phyloP scores from a whole-genome alignment of 805 yeast species.

The Yarrowia yakushimensis region DNA sequence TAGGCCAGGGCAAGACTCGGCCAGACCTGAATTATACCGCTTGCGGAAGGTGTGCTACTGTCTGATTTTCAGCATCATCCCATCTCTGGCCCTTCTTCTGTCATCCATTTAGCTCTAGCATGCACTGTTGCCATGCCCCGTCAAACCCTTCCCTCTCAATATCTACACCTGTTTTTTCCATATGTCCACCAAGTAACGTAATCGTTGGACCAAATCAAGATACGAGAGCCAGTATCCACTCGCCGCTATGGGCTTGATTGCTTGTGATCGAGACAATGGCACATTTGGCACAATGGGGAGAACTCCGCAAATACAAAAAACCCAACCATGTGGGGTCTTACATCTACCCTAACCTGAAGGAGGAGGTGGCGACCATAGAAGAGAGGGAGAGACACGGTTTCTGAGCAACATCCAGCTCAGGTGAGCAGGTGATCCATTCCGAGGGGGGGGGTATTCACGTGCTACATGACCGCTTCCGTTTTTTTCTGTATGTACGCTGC shows the following conservation, averaged over 20 bases:
- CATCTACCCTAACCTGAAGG: constrained; percentile 17
- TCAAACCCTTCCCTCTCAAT: background rate
- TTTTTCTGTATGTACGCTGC: background rate
- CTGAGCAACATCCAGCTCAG: background rate
- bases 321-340: constrained; percentile 22
- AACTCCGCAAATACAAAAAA: background rate
- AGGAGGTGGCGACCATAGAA: constrained; percentile 6
- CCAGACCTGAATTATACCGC: background rate
- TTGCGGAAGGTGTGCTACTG: background rate
- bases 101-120: too few relatives aligned
- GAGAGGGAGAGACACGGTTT: background rate
- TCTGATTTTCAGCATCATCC: background rate
- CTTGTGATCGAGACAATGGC: background rate
- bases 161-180: background rate
- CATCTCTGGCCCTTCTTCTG: background rate
- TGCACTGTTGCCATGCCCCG: too few relatives aligned
- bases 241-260: background rate
- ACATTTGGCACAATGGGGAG: background rate
- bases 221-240: background rate
- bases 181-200: background rate
- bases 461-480: background rate
- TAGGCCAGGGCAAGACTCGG: background rate
- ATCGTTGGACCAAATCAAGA: background rate
- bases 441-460: too few relatives aligned
- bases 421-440: background rate